phyloP scores from a whole-genome alignment of 257 asterid species.

The Gentiana macrophylla region DNA sequence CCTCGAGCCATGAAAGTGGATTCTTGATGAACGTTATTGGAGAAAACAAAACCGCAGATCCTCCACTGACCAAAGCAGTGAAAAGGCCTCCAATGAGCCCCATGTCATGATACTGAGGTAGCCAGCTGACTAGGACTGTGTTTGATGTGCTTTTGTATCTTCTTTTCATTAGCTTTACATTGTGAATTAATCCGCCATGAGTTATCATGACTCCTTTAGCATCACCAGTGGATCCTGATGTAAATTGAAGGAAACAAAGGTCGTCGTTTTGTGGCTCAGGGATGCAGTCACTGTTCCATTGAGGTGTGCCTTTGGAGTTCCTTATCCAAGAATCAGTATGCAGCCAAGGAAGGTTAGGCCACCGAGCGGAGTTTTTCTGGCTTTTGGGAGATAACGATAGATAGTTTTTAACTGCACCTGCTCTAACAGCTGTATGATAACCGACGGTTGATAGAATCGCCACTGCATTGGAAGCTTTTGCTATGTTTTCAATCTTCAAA shows the following conservation, averaged over 20 bases:
- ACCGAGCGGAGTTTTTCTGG: conserved; percentile 32
- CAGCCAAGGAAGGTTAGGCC: conserved; percentile 88
- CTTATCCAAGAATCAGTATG: conserved; percentile 68
- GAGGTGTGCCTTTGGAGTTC: conserved; percentile 26
- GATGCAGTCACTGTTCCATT: conserved; percentile 1
- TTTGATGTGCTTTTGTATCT: conserved; percentile 65
- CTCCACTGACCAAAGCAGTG: conserved; percentile 69
- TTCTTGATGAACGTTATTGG: conserved; percentile 77
- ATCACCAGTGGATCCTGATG: conserved; percentile 84
- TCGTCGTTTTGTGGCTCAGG: conserved; percentile 31
- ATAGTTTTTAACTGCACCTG: conserved; percentile 53
- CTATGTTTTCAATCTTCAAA: conserved; percentile 57
- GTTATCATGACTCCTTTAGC: conserved; percentile 86
- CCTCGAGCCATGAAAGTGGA: conserved; percentile 71
- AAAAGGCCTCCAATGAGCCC: conserved; percentile 81
- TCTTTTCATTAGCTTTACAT: conserved; percentile 62
- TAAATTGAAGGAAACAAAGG: conserved; percentile 67
- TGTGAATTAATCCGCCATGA: conserved; percentile 68
- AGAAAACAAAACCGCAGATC: conserved; percentile 54
- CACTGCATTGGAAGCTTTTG: conserved; percentile 54
- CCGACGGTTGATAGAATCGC: conserved; percentile 62
- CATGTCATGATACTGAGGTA: conserved; percentile 88
- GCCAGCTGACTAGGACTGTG: conserved; percentile 79
- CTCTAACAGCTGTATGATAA: conserved; percentile 73
- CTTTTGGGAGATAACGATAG: conserved; percentile 28